These are phyloP conservation scores for Heterobasidion occidentale DNA, from an alignment of 1,284 basidiomycete species.

Conservation along the genomic window DNA sequence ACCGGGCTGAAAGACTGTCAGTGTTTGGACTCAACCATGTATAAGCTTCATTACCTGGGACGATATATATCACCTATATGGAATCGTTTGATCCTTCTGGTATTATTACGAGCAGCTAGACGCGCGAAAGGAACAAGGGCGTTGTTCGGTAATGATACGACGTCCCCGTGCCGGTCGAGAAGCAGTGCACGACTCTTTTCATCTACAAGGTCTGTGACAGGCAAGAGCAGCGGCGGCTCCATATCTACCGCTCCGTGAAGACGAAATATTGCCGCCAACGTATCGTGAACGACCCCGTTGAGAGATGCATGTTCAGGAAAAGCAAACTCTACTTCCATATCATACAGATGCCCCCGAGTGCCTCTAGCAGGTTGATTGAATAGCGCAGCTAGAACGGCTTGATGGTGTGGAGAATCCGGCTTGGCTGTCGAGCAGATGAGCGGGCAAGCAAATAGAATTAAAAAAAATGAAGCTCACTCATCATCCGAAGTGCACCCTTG, in stretches of 20 bases:
- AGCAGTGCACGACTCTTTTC: conserved; percentile 61
- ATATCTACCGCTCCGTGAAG: conserved; percentile 87
- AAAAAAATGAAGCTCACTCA: conserved; percentile 41
- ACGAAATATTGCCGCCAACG: conserved; percentile 71
- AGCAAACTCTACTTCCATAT: conserved; percentile 59
- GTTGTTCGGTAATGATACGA: conserved; percentile 76
- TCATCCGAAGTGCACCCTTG: conserved; percentile 70
- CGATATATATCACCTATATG: conserved; percentile 73
- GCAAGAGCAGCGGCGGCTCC: conserved; percentile 79
- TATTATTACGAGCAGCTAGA: conserved; percentile 67
- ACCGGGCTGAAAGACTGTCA: conserved; percentile 32
- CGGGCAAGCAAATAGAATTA: not conserved
- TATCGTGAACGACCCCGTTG: conserved; percentile 73
- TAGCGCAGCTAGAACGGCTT: conserved; percentile 61
- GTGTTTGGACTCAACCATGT: not conserved
- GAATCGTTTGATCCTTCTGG: conserved; percentile 84
- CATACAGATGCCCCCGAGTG: conserved; percentile 74
- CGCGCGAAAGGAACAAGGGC: conserved; percentile 81
- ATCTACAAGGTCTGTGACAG: conserved; percentile 54
- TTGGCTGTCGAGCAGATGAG: conserved; percentile 37
- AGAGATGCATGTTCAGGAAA: conserved; percentile 67
- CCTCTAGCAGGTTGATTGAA: conserved; percentile 66
- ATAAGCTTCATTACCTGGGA: conserved; percentile 37
- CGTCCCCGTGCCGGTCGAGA: conserved; percentile 77
- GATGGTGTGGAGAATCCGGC: conserved; percentile 65